Conservation (phyloP, 257 asterid species). For the Nicotiana attenuata region DNA sequence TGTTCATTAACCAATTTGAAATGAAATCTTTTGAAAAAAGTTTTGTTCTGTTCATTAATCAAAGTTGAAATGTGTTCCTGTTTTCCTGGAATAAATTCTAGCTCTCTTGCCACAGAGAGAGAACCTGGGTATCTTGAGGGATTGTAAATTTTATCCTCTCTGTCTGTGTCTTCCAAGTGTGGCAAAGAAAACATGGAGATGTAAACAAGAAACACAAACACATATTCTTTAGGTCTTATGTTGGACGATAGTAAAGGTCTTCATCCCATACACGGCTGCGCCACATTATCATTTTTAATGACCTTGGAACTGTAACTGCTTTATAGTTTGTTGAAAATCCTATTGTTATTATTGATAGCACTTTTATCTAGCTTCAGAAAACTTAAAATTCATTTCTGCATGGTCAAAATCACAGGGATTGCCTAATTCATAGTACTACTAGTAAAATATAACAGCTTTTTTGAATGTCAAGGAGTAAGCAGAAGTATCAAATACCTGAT, state of each 20-base stretch:
- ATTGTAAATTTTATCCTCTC: too few relatives aligned
- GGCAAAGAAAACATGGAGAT: not conserved
- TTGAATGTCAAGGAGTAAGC: not conserved
- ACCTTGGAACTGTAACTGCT: not conserved
- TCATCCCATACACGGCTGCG: not conserved
- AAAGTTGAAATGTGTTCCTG: not conserved
- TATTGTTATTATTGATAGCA: not conserved
- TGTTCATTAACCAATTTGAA: not conserved
- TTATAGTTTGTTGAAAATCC: not conserved
- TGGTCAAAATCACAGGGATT: not conserved
- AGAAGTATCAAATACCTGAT: not conserved
- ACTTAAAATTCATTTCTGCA: not conserved
- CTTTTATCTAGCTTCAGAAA: not conserved
- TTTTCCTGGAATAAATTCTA: not conserved
- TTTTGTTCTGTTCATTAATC: not conserved
- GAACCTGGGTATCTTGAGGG: too few relatives aligned
- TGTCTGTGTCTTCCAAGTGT: not conserved
- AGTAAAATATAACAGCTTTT: not conserved
- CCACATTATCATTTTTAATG: not conserved
- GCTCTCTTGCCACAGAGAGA: too few relatives aligned
- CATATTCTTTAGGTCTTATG: not conserved
- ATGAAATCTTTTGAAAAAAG: not conserved
- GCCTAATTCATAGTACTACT: not conserved
- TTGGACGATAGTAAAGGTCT: not conserved
- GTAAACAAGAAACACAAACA: not conserved